Evolutionary conservation across 2,329 filamentous ascomycete genomes (phyloP), one percentile per base, ranked within the genome.

Genomic region (Claviceps sorghi): DNA sequence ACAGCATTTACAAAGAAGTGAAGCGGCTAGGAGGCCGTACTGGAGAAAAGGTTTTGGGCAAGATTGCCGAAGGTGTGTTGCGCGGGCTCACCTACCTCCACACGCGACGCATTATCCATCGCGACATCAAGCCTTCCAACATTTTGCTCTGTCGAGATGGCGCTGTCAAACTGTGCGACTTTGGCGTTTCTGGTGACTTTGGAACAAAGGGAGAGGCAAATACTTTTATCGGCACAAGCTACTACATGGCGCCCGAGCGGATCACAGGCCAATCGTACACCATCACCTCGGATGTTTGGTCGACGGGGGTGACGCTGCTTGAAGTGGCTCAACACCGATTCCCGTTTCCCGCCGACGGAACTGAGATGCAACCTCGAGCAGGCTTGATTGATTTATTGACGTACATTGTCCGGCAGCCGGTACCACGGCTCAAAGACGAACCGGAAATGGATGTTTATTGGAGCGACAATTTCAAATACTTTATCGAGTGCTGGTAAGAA

Each of bases 251-350:
- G 4, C 93, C 93, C 0, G 93, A 98, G 68, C 85, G 93, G 50
- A 98, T 98, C 66, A 96, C 93, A 1, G 93, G 93, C 54, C 88
- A 97, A 72, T 91, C 86, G 49, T 98, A 98, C 69, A 98, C 91
- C 56, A 98, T 98, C 67, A 98, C 91, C 2, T 95, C 89, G 8
- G 93, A 98, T 61, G 93, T 98, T 53, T 98, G 93, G 93, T 96
- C 90, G 43, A 83, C 95, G 8, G 93, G 93, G 57, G 93, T 98
- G 51, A 97, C 93, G 1, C 72, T 98, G 49, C 82, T 98, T n/a
- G 93, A 98, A 72, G 93, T 98, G n/a, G 93, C 93, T 41, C 93
- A 98, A 66, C 90, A 98, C 69, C 84, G 93, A 52, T 98, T 98
- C 74, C 93, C 93, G 2, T 98, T 98, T 78, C 91, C 91, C 2